Conservation (phyloP, 495 filamentous ascomycete species). For the Aspergillus panamensis region DNA sequence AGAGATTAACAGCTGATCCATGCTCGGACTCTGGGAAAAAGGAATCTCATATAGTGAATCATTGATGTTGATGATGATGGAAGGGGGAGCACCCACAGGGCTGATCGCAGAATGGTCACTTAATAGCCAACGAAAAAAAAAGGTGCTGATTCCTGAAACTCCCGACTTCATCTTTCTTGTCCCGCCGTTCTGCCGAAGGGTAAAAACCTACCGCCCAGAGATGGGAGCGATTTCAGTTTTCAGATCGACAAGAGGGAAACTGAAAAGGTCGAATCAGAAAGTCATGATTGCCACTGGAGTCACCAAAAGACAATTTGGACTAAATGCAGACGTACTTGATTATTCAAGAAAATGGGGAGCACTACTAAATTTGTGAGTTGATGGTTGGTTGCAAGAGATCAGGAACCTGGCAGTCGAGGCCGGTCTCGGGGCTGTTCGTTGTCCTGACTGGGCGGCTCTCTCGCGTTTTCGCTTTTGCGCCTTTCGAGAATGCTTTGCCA, state of each 20-base stretch:
- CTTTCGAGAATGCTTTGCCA: constrained; percentile 41
- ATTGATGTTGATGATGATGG: background rate
- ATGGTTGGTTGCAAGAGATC: background rate
- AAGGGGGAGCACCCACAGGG: constrained; percentile 23
- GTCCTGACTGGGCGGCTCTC: constrained; percentile 4
- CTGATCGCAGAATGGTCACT: constrained; percentile 23
- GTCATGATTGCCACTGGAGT: background rate
- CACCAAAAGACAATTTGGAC: background rate
- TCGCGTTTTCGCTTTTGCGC: constrained; percentile 4
- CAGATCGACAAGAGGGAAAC: constrained; percentile 3
- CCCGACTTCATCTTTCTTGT: constrained; percentile 29
- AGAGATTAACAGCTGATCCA: background rate
- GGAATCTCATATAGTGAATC: background rate
- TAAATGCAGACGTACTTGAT: background rate
- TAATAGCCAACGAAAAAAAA: background rate
- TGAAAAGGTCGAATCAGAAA: background rate
- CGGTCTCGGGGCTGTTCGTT: constrained; percentile 33
- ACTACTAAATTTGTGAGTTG: background rate
- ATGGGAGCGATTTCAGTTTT: background rate
- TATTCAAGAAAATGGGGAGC: constrained; percentile 1
- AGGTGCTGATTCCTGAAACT: constrained; percentile 33
- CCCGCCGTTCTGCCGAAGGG: background rate
- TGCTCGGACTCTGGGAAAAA: no score
- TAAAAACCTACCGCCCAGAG: background rate
- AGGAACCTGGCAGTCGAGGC: constrained; percentile 16